phyloP scores from a whole-genome alignment of 768 basidiomycete genomes.

The Mycena indigotica region DNA sequence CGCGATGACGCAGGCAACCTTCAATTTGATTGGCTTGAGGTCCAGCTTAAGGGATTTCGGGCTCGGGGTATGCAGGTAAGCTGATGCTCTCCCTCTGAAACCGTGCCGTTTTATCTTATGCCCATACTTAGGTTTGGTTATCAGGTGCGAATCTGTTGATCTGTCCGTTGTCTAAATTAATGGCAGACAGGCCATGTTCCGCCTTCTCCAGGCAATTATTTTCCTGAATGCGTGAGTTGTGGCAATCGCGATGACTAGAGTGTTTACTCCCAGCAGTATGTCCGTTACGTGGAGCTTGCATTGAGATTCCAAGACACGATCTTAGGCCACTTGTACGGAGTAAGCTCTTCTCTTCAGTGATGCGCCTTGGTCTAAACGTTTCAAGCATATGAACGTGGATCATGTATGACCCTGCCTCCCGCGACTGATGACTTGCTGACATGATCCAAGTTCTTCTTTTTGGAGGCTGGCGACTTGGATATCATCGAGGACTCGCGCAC shows the following conservation, averaged over 20 bases:
- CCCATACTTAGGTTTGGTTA: constrained; percentile 47
- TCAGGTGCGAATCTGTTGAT: constrained; percentile 37
- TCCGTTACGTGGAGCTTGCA: constrained; percentile 73
- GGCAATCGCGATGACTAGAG: constrained; percentile 8
- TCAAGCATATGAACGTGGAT: constrained; percentile 83
- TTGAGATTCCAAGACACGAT: constrained; percentile 86
- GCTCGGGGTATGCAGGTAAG: constrained; percentile 73
- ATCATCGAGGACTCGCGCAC: constrained; percentile 30
- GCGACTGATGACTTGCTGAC: constrained; percentile 17
- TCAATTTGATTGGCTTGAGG: constrained; percentile 88
- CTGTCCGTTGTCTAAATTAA: constrained; percentile 11
- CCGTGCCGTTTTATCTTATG: constrained; percentile 7
- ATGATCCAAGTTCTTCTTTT: constrained; percentile 52
- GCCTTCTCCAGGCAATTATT: constrained; percentile 78
- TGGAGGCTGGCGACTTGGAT: constrained; percentile 56
- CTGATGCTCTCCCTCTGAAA: constrained; percentile 6
- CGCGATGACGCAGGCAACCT: constrained; percentile 84
- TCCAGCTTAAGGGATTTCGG: constrained; percentile 72
- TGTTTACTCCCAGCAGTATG: constrained; percentile 43
- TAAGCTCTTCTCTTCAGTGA: constrained; percentile 40
- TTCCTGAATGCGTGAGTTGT: constrained; percentile 76
- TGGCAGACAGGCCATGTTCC: constrained; percentile 74
- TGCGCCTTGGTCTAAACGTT: constrained; percentile 32
- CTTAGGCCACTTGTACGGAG: constrained; percentile 82
- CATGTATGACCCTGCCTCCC: constrained; percentile 48